Base-by-base conservation (phyloP, 371 early-diverging fungal genomes). In the Rhizopus sp. region DNA sequence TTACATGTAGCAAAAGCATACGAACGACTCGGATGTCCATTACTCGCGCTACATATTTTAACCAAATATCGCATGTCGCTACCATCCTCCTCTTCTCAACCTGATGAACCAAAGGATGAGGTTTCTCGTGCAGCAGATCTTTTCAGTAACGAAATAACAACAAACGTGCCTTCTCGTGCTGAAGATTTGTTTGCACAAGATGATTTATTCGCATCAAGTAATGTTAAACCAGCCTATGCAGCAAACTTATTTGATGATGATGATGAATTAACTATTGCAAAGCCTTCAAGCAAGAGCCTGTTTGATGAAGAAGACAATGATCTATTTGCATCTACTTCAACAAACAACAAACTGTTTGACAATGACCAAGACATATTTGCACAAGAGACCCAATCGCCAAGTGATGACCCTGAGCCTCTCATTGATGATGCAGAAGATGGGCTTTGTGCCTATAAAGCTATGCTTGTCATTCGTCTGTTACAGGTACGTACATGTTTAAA, bases 21-120 rank as follows among this genome's bases (percentile, higher is more conserved):
- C 58, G 91, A 93, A 58, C 77, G 82, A 4, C 70, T 90, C n/a
- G 92, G 92, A 31, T 89, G 87, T 55, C 91, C 91, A 0, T 63
- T 87, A 12, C 75, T 93, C 10, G 86, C 90, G 4, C 61, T 93
- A 30, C 79, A 88, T 30, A 86, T 91, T 51, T 45, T 85, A 38
- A 66, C 63, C 30, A 68, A 54, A 3, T 72, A 58, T 37, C 48
- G 58, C 4, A 69, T 73, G 55, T 39, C 60, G 2, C 66, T 68
- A 16, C 70, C 72, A 1, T 3, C 49, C 49, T 50, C 39, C 23
- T 13, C 37, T 30, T 45, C 62, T 12, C 30, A 37, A 37, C 8
- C 39, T 2, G 38, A 34, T 9, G 37, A 44, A 9, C 48, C 60
- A 15, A 51, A 45, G 34, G 54, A 60, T 0, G 38, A 55, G 5